Base-by-base conservation (phyloP, 306 rosid genomes). In the Quercus parvula region DNA sequence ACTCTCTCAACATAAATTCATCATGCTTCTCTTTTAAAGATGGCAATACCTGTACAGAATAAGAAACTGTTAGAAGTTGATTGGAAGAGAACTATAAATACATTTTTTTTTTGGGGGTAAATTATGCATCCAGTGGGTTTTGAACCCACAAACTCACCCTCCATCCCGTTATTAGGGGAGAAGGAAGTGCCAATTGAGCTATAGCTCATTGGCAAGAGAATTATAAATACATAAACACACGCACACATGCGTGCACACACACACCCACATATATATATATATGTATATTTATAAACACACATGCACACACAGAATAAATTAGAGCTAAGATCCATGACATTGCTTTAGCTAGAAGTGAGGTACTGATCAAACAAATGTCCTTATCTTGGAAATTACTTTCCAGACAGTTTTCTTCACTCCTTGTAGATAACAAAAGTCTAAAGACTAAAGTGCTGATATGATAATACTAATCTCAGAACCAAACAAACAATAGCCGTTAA, bases 21-120 rank as follows among this genome's bases (percentile, higher is more conserved):
- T 87, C 91, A 75, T 91, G 88, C 84, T 93, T 90, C 77, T 78
- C 98, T 79, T 85, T 68, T 84, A 91, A 80, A 70, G 92, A 91
- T 74, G 92, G 96, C 80, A 93, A 83, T 49, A 91, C 96, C 96
- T 92, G 80, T 82, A 82, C 14, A 62, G 14, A 25, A 68, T 14
- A 38, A 49, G 25, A 52, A 75, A 27, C 14, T 7, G 24, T 51
- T 46, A 33, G 17, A 5, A 67, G 7, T 3, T 33, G 19, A 76
- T 67, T 64, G 76, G 1, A 24, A 49, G 73, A 67, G 8, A 56
- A 46, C 46, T 41, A 41, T 1, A 41, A 41, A 41, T 7, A 41
- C 46, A 8, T 41, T 41, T 8, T 38, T 24, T 24, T 33, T 41
- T 41, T 41, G 2, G 10, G 8, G 46, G 46, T 41, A 41, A 2